Percentiles rank a stretch among this genome's conserved stretches.
These are phyloP conservation scores for Neurospora sp. DNA, from an alignment of 495 filamentous ascomycete species.

Conservation along the genomic window DNA sequence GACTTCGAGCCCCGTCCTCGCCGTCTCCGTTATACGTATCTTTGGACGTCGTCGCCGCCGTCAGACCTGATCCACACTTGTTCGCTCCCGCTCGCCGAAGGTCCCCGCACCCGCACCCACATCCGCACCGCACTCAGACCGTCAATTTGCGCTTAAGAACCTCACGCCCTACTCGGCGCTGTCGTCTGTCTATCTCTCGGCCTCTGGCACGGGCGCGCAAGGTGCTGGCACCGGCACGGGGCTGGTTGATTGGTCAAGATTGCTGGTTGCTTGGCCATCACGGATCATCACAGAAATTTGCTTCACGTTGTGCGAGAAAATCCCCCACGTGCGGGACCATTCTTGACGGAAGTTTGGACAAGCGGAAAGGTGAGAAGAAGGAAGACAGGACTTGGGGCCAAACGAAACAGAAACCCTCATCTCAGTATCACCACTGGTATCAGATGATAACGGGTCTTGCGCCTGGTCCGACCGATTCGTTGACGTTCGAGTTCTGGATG, in stretches of 20 bases:
- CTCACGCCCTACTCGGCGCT: neutral
- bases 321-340: neutral
- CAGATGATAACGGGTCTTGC: neutral
- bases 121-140: neutral
- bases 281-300: neutral
- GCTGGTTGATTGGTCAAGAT: neutral
- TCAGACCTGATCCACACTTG: neutral
- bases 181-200: neutral
- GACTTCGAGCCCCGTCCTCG: neutral
- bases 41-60: neutral
- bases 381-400: neutral
- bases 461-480: neutral
- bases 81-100: neutral
- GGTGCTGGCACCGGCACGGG: neutral
- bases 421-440: neutral
- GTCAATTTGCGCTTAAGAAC: neutral
- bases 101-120: neutral
- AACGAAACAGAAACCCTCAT: neutral
- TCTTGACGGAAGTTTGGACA: neutral
- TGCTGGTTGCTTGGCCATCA: neutral
- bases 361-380: neutral
- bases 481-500: neutral
- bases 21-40: neutral
- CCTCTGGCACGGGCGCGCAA: neutral
- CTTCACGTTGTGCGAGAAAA: neutral